Percentiles rank a stretch among this genome's conserved stretches.
These are phyloP conservation scores for Apophysomyces ossiformis DNA, from an alignment of 371 early-diverging fungal species.

Conservation along the genomic window DNA sequence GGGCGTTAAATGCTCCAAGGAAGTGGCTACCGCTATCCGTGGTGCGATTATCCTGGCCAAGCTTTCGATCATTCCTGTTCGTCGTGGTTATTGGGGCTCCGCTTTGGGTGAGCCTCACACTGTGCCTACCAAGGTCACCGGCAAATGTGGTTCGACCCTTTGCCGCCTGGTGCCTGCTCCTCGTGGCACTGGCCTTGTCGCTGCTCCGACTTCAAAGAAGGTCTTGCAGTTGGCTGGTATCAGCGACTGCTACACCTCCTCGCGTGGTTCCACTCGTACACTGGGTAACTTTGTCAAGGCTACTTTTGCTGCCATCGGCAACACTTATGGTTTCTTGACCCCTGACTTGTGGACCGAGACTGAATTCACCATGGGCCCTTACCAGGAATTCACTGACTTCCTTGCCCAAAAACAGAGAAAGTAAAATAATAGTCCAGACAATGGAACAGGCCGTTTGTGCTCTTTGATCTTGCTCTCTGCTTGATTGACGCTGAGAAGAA, in stretches of 20 bases:
- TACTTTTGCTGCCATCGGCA: conserved; percentile 97
- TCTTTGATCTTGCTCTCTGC: too few relatives aligned
- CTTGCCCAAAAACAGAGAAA: conserved; percentile 69
- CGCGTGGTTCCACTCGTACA: conserved; percentile 92
- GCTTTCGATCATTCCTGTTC: conserved; percentile 97
- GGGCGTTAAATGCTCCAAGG: conserved; percentile 99
- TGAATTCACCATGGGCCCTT: conserved; percentile 87
- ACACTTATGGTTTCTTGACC: conserved; percentile 97
- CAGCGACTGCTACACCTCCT: conserved; percentile 97
- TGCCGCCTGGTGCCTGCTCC: conserved; percentile 98
- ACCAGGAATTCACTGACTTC: conserved; percentile 94
- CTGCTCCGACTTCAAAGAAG: conserved; percentile 97
- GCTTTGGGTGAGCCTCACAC: conserved; percentile 98
- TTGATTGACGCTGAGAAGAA: too few relatives aligned
- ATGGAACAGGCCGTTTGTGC: too few relatives aligned
- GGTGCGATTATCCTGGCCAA: conserved; percentile 99
- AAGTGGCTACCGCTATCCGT: conserved; percentile 98
- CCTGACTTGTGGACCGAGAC: conserved; percentile 97
- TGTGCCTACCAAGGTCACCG: conserved; percentile 98
- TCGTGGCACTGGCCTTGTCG: conserved; percentile 99
- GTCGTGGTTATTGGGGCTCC: conserved; percentile 99
- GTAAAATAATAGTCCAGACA: conserved; percentile 25
- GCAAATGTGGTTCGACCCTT: conserved; percentile 98
- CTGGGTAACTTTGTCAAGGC: conserved; percentile 99
- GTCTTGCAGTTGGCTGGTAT: conserved; percentile 99